phyloP scores from a whole-genome alignment of 139 green algal genomes.

The Zygnema circumcarinatum region DNA sequence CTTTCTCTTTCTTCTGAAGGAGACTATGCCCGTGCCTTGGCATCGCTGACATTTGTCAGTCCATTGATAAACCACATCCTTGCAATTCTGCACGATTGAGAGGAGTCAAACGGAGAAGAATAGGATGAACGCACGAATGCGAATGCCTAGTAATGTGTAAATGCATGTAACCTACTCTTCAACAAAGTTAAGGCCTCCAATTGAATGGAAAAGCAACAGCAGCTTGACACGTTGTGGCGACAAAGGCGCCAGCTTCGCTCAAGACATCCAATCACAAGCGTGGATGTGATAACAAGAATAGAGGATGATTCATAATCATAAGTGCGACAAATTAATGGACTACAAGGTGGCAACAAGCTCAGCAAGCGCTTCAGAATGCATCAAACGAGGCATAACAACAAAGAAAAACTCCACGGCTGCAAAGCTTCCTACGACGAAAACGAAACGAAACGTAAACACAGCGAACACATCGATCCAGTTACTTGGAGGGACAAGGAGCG shows the following conservation, averaged over 20 bases:
- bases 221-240: no score
- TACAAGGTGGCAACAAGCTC: no score
- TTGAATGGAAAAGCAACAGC: no score
- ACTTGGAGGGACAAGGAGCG: neutral
- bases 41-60: constrained; percentile 36
- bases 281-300: no score
- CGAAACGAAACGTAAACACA: neutral
- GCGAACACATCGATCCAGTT: neutral
- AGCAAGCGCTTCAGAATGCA: no score
- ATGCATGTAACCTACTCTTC: neutral
- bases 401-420: no score
- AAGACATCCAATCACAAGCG: no score
- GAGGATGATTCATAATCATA: no score
- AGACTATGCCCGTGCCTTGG: constrained; percentile 39
- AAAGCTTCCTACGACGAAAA: no score
- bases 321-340: no score
- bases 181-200: neutral
- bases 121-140: neutral
- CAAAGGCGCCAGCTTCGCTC: no score
- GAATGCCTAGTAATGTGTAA: constrained; percentile 1
- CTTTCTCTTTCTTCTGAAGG: constrained; percentile 37
- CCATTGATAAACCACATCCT: constrained; percentile 53
- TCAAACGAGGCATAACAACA: no score
- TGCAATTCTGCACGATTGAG: constrained; percentile 34
- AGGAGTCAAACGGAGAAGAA: neutral